phyloP scores from a whole-genome alignment of 768 basidiomycete genomes.

The Boletus tomentosulus region DNA sequence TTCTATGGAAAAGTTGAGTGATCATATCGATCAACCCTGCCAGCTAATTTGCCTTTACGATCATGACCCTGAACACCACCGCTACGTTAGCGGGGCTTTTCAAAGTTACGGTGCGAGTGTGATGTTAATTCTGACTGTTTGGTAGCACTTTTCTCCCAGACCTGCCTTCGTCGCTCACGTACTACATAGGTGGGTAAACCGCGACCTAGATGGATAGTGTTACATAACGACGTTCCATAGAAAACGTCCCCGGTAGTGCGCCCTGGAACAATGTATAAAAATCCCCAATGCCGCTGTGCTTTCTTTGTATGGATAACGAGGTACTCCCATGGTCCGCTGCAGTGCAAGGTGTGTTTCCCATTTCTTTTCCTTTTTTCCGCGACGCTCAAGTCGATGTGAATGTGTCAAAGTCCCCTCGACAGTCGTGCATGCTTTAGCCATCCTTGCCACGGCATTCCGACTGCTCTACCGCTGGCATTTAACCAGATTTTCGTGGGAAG shows the following conservation, averaged over 20 bases:
- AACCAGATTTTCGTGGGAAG: conserved; percentile 25
- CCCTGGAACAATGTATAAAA: not conserved
- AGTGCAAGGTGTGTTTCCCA: conserved; percentile 12
- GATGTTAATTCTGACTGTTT: not conserved
- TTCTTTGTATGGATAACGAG: not conserved
- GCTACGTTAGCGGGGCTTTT: not conserved
- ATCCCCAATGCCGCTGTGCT: not conserved
- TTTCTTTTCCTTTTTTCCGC: not conserved
- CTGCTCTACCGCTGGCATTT: conserved; percentile 20
- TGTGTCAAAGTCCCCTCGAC: conserved; percentile 14
- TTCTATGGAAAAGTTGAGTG: not conserved
- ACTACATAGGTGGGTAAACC: not conserved
- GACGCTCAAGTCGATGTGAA: not conserved
- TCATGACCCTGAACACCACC: not conserved
- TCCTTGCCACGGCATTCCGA: conserved; percentile 17
- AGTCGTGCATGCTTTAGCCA: conserved; percentile 13
- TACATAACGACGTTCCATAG: not conserved
- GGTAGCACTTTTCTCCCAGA: not conserved
- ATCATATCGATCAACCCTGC: not conserved
- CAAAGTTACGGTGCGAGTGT: not conserved
- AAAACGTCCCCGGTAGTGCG: not conserved
- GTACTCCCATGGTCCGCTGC: conserved; percentile 2
- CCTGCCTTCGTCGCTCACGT: not conserved
- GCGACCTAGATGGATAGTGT: not conserved
- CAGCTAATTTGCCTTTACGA: not conserved